A percentile compares a stretch with the other conserved stretches of the same genome.
These are phyloP conservation scores for Suillus plorans DNA, from an alignment of 768 basidiomycete genomes.

Conservation along the genomic window DNA sequence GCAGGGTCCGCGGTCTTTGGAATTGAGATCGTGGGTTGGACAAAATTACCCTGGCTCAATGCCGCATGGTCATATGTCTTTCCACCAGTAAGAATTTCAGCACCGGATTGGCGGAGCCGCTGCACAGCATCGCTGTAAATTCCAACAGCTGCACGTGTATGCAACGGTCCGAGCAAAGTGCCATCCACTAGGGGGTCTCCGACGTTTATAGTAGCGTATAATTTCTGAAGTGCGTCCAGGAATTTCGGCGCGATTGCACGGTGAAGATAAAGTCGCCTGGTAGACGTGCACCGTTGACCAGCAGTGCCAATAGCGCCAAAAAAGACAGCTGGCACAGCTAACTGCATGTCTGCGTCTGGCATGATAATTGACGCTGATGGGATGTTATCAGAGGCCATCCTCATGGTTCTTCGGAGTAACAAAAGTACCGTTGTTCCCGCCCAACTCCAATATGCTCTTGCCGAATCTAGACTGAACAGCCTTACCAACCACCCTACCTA, in stretches of 20 bases:
- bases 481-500: constrained; percentile 87
- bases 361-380: constrained; percentile 82
- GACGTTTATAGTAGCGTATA: constrained; percentile 70
- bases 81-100: constrained; percentile 78
- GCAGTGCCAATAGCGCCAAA: constrained; percentile 91
- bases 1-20: constrained; percentile 55
- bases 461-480: constrained; percentile 86
- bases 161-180: constrained; percentile 87
- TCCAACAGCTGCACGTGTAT: constrained; percentile 66
- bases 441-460: constrained; percentile 86
- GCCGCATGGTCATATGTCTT: constrained; percentile 49
- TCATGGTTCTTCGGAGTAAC: constrained; percentile 16
- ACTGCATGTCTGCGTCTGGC: constrained; percentile 87
- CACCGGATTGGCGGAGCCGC: constrained; percentile 61
- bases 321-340: constrained; percentile 88
- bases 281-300: constrained; percentile 83
- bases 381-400: constrained; percentile 19
- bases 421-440: constrained; percentile 86
- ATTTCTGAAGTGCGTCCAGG: constrained; percentile 66
- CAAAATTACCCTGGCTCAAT: constrained; percentile 77
- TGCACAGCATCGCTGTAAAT: constrained; percentile 63
- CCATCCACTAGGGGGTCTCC: constrained; percentile 80
- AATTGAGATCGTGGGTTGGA: constrained; percentile 82
- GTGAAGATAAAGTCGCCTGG: constrained; percentile 88
- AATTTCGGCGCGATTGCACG: constrained; percentile 74